Base-by-base conservation (phyloP, 2,329 filamentous ascomycete species). In the Verticillium dahliae region DNA sequence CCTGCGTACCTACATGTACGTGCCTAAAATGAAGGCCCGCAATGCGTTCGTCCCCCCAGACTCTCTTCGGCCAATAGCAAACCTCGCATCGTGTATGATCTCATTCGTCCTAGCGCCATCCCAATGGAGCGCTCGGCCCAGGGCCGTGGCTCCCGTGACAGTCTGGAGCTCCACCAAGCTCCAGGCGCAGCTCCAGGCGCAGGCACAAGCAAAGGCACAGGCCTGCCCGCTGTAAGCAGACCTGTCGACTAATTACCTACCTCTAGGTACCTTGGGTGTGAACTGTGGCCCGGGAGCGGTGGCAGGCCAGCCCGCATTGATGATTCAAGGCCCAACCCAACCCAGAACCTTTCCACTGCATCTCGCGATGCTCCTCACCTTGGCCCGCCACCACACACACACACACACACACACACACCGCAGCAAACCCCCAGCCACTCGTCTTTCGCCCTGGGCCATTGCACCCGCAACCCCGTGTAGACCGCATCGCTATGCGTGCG, bases 401-500 rank as follows among this genome's bases (percentile, higher is more conserved):
- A 31, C 27, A 27, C n/a, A n/a, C 27, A 31, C 3, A 31, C 27
- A 31, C 27, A 31, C 27, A 31, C 45, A 52, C 45, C 45, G 10
- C 59, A 59, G 50, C 3, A 31, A 50, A 11, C 31, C 57, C 27
- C 57, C 57, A 41, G 13, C 27, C 57, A 33, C 38, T n/a, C 13
- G 33, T 22, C n/a, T 38, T 38, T 22, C 55, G 27, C 13, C 31
- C 57, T 15, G 31, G 38, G 38, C 27, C 57, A n/a, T 57, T 58
- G 31, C 37, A 15, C 63, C 60, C 61, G 61, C 61, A 31, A 31
- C 27, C 27, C 27, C 27, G 27, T 63, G 59, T 63, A 65, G 61
- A 65, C 57, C 61, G 59, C 63, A 65, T 65, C 64, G 62, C 62
- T 66, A 66, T 67, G 61, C 62, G 63, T 61, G 61, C 65, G 60